These are phyloP conservation scores for Botrytis porri DNA, from an alignment of 2,329 filamentous ascomycete genomes.

Conservation along the genomic window DNA sequence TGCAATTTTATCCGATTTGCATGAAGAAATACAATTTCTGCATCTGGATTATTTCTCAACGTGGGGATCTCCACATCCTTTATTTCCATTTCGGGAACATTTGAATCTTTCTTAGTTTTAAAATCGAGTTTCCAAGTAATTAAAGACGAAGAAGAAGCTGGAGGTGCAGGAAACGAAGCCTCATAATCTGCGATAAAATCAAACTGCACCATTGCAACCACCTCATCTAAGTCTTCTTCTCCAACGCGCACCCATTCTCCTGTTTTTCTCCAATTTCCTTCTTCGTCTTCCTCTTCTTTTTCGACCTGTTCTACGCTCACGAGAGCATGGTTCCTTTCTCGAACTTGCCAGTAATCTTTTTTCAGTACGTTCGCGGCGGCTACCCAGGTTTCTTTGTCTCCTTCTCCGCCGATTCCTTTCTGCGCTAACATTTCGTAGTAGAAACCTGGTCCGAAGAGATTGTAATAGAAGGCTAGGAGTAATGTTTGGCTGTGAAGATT, in stretches of 20 bases:
- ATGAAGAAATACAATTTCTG: slow-evolving; percentile 12
- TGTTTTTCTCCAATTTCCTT: not conserved
- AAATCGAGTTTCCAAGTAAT: not conserved
- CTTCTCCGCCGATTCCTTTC: slow-evolving; percentile 17
- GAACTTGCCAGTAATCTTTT: slow-evolving; percentile 13
- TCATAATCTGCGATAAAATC: slow-evolving; percentile 13
- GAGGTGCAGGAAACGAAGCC: not conserved
- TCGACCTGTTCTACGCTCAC: not conserved
- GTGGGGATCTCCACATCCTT: not conserved
- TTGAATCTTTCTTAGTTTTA: not conserved
- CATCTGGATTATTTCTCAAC: not conserved
- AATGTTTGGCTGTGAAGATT: not conserved
- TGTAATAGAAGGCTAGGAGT: slow-evolving; percentile 19
- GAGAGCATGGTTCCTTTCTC: slow-evolving; percentile 17
- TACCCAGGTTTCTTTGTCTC: slow-evolving; percentile 20
- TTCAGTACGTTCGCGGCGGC: slow-evolving; percentile 1
- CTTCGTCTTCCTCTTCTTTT: not conserved
- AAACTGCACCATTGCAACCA: slow-evolving; percentile 16
- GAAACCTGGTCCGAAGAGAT: slow-evolving; percentile 18
- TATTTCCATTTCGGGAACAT: not conserved
- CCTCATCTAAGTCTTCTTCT: not conserved
- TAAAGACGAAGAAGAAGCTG: not conserved
- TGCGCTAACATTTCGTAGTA: slow-evolving; percentile 16
- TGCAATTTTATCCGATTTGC: slow-evolving; percentile 17
- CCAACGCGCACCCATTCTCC: not conserved